These are phyloP conservation scores for Ambrosiella cleistominuta DNA, from an alignment of 2,329 filamentous ascomycete species.

Conservation along the genomic window DNA sequence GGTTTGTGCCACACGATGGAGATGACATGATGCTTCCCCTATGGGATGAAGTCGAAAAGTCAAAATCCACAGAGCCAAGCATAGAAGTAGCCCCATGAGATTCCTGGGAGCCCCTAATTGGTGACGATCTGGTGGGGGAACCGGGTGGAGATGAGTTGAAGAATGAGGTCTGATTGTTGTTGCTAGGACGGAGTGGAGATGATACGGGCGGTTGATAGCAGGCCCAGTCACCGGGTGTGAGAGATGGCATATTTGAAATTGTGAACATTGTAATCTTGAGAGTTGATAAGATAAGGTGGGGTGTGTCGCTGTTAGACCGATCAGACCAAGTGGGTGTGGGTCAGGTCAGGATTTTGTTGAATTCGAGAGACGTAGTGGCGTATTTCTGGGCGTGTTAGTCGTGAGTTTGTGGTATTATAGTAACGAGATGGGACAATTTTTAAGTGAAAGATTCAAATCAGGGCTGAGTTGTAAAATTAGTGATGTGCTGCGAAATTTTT, in stretches of 20 bases:
- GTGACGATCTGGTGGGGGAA: slow-evolving; percentile 6
- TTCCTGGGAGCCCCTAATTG: slow-evolving; percentile 18
- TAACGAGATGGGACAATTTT: not conserved
- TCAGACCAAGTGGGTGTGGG: not conserved
- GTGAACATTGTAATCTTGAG: slow-evolving; percentile 22
- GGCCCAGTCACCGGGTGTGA: slow-evolving; percentile 25
- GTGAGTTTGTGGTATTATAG: not conserved
- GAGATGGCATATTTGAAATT: slow-evolving; percentile 26
- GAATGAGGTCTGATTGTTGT: slow-evolving; percentile 16
- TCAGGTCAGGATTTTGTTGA: not conserved
- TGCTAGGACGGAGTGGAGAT: slow-evolving; percentile 43
- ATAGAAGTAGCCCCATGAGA: not conserved
- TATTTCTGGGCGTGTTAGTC: no score
- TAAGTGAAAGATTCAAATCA: not conserved
- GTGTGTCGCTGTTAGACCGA: not conserved
- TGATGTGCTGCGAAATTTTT: no score
- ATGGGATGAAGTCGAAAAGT: not conserved
- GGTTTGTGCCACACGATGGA: slow-evolving; percentile 1
- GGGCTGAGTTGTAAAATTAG: no score
- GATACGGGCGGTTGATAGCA: slow-evolving; percentile 22
- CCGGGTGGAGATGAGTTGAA: slow-evolving; percentile 9
- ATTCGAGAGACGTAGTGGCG: no score
- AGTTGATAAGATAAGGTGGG: not conserved
- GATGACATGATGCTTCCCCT: not conserved
- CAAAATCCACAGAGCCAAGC: slow-evolving; percentile 1